A percentile compares a stretch with the other conserved stretches of the same genome.
Conservation (phyloP, 495 filamentous ascomycete species). For the Peziza echinospora region DNA sequence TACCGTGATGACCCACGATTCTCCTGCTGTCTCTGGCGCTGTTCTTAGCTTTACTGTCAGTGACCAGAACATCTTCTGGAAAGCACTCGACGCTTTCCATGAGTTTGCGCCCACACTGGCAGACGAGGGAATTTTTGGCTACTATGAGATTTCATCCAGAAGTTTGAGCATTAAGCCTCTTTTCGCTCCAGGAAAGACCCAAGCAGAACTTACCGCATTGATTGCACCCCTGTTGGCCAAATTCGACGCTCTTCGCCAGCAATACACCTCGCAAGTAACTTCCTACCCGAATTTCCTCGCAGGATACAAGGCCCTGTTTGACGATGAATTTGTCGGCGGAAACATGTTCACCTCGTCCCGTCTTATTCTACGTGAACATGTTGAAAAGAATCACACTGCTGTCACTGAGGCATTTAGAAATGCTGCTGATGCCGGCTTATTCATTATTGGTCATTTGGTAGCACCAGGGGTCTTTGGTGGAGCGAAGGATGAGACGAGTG, state of each 20-base stretch:
- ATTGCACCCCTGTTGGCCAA: conserved; percentile 27
- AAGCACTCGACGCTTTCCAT: conserved; percentile 27
- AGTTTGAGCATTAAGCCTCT: conserved; percentile 21
- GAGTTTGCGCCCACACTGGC: conserved; percentile 23
- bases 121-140: conserved; percentile 26
- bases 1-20: conserved; percentile 28
- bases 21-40: conserved; percentile 23
- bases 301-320: conserved; percentile 28
- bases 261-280: conserved; percentile 19
- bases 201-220: conserved; percentile 21
- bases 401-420: conserved; percentile 23
- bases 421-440: conserved; percentile 13
- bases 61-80: conserved; percentile 24
- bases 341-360: conserved; percentile 28
- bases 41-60: conserved; percentile 23
- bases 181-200: conserved; percentile 25
- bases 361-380: conserved; percentile 24
- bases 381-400: conserved; percentile 22
- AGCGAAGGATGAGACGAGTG: conserved; percentile 8
- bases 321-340: conserved; percentile 24
- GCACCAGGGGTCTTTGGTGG: conserved; percentile 23
- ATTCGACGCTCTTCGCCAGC: conserved; percentile 21
- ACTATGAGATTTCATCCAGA: conserved; percentile 26
- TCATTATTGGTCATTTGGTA: conserved; percentile 31
- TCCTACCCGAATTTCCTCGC: conserved; percentile 25